These are phyloP conservation scores for Protomyces lactucae-debilis DNA, from an alignment of 1,139 yeast species.

Conservation along the genomic window DNA sequence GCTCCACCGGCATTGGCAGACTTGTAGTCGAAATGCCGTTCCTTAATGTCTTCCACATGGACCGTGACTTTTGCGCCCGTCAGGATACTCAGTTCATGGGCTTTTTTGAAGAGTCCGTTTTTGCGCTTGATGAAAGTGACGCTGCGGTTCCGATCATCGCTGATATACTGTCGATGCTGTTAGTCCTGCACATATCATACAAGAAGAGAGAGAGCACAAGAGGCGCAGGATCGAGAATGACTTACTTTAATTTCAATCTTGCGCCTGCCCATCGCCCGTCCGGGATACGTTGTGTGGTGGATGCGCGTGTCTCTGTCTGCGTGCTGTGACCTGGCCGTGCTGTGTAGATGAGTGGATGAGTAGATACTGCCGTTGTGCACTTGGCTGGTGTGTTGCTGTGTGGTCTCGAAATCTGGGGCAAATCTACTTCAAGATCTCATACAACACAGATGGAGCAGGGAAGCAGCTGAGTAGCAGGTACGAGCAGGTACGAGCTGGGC, in stretches of 20 bases:
- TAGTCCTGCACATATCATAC: neutral
- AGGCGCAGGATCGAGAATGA: neutral
- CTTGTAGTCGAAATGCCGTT: conserved; percentile 17
- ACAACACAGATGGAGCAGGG: no score
- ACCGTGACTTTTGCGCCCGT: conserved; percentile 93
- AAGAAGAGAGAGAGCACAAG: neutral
- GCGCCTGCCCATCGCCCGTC: conserved; percentile 18
- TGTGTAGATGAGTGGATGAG: neutral
- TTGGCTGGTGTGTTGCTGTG: no score
- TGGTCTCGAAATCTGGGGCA: neutral
- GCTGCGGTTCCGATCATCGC: conserved; percentile 77
- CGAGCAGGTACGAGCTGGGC: no score
- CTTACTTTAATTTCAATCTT: conserved; percentile 26
- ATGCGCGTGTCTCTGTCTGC: neutral
- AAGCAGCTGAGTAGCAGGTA: no score
- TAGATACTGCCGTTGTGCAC: neutral
- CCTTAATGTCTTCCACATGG: conserved; percentile 46
- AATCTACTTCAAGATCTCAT: neutral
- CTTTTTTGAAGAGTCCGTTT: conserved; percentile 92
- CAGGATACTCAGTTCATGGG: conserved; percentile 85
- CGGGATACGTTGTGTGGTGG: neutral
- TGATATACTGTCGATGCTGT: conserved; percentile 40
- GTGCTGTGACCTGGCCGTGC: neutral
- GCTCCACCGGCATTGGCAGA: conserved; percentile 14
- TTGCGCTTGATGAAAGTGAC: conserved; percentile 87